These are phyloP conservation scores for Carallia brachiata DNA, from an alignment of 345 rosid genomes.

Conservation along the genomic window DNA sequence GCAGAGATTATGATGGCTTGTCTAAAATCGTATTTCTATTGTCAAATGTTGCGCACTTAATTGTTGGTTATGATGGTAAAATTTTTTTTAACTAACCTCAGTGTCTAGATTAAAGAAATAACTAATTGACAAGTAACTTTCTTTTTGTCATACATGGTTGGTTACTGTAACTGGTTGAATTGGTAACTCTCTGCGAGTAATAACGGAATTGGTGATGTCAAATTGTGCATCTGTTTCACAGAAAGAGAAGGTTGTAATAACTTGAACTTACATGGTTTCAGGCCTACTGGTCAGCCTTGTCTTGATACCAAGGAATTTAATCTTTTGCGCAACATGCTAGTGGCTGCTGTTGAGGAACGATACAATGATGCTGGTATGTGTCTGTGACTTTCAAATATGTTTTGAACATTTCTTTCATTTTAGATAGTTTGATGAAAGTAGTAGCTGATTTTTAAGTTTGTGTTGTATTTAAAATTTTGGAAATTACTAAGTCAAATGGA, in stretches of 20 bases:
- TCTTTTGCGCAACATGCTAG: slow-evolving; percentile 71
- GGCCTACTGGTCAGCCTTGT: slow-evolving; percentile 92
- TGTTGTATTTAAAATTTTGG: no score
- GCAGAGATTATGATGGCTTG: no score
- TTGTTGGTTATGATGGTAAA: no score
- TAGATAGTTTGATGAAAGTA: neutral
- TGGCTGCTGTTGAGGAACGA: slow-evolving; percentile 85
- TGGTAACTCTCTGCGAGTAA: neutral
- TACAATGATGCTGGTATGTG: slow-evolving; percentile 84
- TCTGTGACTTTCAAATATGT: neutral
- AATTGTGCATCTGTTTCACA: neutral
- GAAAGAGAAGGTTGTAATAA: neutral
- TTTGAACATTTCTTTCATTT: neutral
- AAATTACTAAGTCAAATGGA: no score
- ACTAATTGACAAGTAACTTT: no score
- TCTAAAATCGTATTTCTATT: no score
- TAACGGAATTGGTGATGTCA: neutral
- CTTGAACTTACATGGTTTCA: slow-evolving; percentile 31
- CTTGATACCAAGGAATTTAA: slow-evolving; percentile 82
- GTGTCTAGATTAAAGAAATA: no score
- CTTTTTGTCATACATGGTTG: no score
- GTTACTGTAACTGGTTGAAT: no score
- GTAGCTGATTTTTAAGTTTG: neutral
- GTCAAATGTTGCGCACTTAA: no score
- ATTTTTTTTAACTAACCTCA: no score